Evolutionary conservation across 1,284 basidiomycete genomes (phyloP).

Genomic region (Pseudozyma thailandica): DNA sequence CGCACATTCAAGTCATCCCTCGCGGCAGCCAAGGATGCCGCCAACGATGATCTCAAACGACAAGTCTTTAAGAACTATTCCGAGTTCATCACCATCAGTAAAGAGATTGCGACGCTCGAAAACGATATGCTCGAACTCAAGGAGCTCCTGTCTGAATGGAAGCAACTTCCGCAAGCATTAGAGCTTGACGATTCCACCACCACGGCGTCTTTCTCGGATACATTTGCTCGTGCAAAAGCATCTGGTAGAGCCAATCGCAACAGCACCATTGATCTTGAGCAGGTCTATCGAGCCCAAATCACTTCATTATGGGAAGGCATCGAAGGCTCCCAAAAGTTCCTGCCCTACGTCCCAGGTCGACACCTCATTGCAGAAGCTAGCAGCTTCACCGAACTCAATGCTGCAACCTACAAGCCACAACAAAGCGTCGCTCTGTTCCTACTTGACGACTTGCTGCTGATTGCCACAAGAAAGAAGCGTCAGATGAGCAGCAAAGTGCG

Average conservation of each 20-base stretch:
- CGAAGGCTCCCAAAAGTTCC: conserved; percentile 95
- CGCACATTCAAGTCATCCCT: conserved; percentile 48
- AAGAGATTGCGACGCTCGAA: conserved; percentile 94
- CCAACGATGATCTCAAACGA: conserved; percentile 58
- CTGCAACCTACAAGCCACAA: conserved; percentile 93
- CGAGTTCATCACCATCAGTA: conserved; percentile 94
- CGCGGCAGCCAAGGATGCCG: conserved; percentile 44
- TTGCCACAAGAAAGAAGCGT: conserved; percentile 75
- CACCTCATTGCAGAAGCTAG: conserved; percentile 90
- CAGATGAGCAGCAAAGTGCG: conserved; percentile 71
- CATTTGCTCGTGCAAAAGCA: conserved; percentile 12
- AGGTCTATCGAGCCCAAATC: conserved; percentile 93
- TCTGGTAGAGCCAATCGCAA: conserved; percentile 31
- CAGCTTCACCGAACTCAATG: conserved; percentile 84
- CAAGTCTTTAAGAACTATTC: conserved; percentile 75
- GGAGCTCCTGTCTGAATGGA: conserved; percentile 92
- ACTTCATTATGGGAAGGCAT: conserved; percentile 88
- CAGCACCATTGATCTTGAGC: conserved; percentile 77
- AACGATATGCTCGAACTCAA: conserved; percentile 98
- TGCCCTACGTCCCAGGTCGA: conserved; percentile 86
- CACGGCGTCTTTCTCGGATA: conserved; percentile 16
- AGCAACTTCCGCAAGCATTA: conserved; percentile 59
- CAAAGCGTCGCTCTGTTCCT: conserved; percentile 89
- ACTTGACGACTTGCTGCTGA: conserved; percentile 88
- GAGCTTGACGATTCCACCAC: conserved; percentile 54